A percentile compares a stretch with the other conserved stretches of the same genome.
phyloP scores from a whole-genome alignment of 164 flowering plant genomes.

The Vitis labrusca region DNA sequence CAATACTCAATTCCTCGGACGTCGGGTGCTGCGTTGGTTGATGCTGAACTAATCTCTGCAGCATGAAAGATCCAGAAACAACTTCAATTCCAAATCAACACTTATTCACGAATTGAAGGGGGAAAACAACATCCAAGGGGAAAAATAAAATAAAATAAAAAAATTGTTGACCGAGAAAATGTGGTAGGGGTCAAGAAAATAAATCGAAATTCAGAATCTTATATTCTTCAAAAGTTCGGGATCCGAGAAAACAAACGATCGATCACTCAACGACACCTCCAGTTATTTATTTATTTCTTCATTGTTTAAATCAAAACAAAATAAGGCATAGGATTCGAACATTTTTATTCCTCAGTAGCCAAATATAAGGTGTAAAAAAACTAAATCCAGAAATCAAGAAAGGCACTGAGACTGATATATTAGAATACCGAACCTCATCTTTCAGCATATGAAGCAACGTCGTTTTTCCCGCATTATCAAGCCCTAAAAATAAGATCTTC shows the following conservation, averaged over 20 bases:
- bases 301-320: too few relatives aligned
- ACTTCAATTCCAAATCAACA: neutral
- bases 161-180: neutral
- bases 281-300: too few relatives aligned
- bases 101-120: neutral
- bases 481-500: slow-evolving; percentile 61
- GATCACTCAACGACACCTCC: too few relatives aligned
- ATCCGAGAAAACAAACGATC: too few relatives aligned
- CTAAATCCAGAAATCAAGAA: neutral
- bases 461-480: slow-evolving; percentile 68
- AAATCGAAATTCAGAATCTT: neutral
- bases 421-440: slow-evolving; percentile 39
- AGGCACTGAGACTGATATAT: neutral
- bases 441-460: slow-evolving; percentile 64
- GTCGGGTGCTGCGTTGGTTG: slow-evolving; percentile 51
- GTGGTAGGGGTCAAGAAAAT: too few relatives aligned
- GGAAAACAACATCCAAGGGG: neutral
- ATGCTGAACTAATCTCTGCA: slow-evolving; percentile 39
- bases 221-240: neutral
- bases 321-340: too few relatives aligned
- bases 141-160: neutral
- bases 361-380: neutral
- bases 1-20: slow-evolving; percentile 43
- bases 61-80: neutral
- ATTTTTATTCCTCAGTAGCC: neutral